A percentile compares a stretch with the other conserved stretches of the same genome.
Conservation (phyloP, 352 stramenopile genomes). For the Pythium aquatile region DNA sequence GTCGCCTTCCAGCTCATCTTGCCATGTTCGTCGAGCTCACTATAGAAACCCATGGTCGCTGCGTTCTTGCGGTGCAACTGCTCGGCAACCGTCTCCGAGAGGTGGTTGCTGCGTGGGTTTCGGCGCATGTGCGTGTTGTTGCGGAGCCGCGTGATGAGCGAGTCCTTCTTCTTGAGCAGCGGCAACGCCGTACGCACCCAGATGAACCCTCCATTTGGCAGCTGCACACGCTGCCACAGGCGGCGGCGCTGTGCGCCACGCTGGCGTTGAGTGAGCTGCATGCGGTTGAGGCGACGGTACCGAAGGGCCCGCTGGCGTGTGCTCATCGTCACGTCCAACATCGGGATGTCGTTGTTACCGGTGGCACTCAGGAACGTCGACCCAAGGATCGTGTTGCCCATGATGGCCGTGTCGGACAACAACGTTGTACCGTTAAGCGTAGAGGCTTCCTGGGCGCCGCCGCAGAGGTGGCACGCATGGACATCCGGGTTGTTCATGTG, state of each 20-base stretch:
- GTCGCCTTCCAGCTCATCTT: conserved; percentile 28
- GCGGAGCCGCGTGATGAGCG: conserved; percentile 28
- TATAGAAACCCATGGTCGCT: conserved; percentile 35
- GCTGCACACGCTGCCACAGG: conserved; percentile 40
- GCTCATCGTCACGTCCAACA: conserved; percentile 24
- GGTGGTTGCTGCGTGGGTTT: conserved; percentile 9
- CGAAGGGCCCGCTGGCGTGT: conserved; percentile 39
- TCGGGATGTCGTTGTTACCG: conserved; percentile 9
- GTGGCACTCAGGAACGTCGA: conserved; percentile 21
- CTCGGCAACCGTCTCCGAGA: conserved; percentile 33
- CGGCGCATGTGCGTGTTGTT: conserved; percentile 28
- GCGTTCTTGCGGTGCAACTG: conserved; percentile 48
- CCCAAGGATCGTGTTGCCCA: conserved; percentile 27
- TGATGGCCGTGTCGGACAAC: conserved; percentile 27
- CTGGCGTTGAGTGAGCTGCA: conserved; percentile 43
- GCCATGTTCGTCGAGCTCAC: conserved; percentile 29
- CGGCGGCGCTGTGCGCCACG: conserved; percentile 35
- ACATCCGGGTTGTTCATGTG: conserved; percentile 45
- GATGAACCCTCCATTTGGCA: conserved; percentile 36
- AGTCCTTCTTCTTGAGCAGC: conserved; percentile 25
- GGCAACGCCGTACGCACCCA: conserved; percentile 36
- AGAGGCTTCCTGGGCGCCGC: conserved; percentile 31
- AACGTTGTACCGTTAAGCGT: conserved; percentile 17
- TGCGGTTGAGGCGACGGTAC: conserved; percentile 40
- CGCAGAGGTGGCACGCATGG: conserved; percentile 33